A percentile compares a stretch with the other conserved stretches of the same genome.
These are phyloP conservation scores for Scedosporium boydii DNA, from an alignment of 2,329 filamentous ascomycete species.

Conservation along the genomic window DNA sequence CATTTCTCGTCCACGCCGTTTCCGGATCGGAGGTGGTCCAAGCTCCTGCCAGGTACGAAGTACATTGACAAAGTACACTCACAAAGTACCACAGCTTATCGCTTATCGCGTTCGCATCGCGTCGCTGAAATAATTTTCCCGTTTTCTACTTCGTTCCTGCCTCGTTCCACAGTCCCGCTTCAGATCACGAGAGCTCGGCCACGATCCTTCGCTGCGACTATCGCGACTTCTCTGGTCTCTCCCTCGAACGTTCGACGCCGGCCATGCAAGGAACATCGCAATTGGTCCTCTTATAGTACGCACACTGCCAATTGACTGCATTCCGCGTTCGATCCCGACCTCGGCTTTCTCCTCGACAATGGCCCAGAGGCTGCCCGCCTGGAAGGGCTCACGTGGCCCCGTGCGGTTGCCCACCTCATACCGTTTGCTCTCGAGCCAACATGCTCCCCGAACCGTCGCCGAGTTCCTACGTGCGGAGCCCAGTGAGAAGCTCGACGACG, in stretches of 20 bases:
- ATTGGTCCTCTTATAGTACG: not conserved
- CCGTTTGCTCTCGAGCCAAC: not conserved
- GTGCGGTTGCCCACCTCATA: not conserved
- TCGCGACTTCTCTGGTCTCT: not conserved
- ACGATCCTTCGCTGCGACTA: not conserved
- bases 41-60: no score
- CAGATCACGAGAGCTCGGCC: not conserved
- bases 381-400: not conserved
- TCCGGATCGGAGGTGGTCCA: no score
- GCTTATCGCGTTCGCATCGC: no score
- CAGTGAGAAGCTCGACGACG: constrained; percentile 30
- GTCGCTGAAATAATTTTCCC: no score
- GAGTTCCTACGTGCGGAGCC: constrained; percentile 45
- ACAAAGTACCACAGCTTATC: no score
- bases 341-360: not conserved
- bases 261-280: not conserved
- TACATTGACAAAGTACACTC: no score
- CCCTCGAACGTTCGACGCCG: not conserved
- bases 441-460: constrained; percentile 33
- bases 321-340: not conserved
- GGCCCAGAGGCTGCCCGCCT: not conserved
- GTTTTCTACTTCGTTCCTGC: no score
- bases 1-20: no score
- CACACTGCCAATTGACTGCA: not conserved
- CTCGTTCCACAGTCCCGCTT: no score